phyloP scores from a whole-genome alignment of 768 basidiomycete species.

The Calocybe cyanea region DNA sequence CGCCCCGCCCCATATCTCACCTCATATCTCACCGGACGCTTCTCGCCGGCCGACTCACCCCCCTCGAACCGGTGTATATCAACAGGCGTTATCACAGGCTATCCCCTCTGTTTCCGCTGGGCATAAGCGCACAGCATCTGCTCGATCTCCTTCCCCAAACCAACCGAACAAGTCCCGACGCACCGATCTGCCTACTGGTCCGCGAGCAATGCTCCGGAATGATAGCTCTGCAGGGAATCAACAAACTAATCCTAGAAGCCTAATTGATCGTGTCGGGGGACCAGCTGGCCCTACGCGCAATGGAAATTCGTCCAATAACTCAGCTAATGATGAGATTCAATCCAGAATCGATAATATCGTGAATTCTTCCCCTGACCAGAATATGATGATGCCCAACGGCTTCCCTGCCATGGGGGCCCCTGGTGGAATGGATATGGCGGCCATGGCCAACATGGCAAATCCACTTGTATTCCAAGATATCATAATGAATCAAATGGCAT shows the following conservation, averaged over 20 bases:
- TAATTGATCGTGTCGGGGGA: conserved; percentile 80
- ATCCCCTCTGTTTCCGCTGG: conserved; percentile 46
- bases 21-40: conserved; percentile 27
- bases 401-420: conserved; percentile 38
- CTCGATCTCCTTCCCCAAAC: conserved; percentile 62
- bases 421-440: conserved; percentile 61
- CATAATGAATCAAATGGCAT: conserved; percentile 88
- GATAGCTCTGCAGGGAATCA: conserved; percentile 24
- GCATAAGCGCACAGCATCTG: conserved; percentile 64
- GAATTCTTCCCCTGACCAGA: conserved; percentile 48
- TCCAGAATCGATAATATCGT: conserved; percentile 79
- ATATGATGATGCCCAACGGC: conserved; percentile 51
- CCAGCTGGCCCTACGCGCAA: conserved; percentile 34
- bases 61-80: conserved; percentile 60
- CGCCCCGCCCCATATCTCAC: conserved; percentile 27
- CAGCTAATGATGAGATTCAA: conserved; percentile 65
- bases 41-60: conserved; percentile 43
- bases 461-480: conserved; percentile 81
- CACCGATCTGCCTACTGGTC: conserved; percentile 78
- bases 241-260: conserved; percentile 48
- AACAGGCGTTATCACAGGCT: conserved; percentile 69
- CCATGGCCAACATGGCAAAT: conserved; percentile 56
- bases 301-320: conserved; percentile 31
- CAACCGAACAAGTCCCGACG: conserved; percentile 71
- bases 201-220: conserved; percentile 72